Base-by-base conservation (phyloP, 768 basidiomycete species). In the Goffeauzyma gilvescens region DNA sequence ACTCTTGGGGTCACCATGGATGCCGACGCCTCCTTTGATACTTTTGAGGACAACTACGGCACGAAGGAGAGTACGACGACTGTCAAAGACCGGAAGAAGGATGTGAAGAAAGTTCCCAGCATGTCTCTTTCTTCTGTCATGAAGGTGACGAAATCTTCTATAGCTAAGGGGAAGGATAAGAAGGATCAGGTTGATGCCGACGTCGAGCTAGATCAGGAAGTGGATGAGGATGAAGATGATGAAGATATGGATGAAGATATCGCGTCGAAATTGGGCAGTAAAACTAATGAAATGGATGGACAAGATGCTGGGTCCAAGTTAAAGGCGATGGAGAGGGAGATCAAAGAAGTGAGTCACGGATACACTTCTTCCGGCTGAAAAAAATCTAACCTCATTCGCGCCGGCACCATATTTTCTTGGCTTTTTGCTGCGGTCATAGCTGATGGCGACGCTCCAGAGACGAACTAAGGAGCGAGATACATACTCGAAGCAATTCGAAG, bases 381-480 rank as follows among this genome's bases (percentile, higher is more conserved):
- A n/a, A n/a, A n/a, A n/a, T n/a, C n/a, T n/a, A n/a, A n/a, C n/a
- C n/a, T n/a, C n/a, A n/a, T n/a, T n/a, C n/a, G n/a, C n/a, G n/a
- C n/a, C n/a, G n/a, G n/a, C n/a, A n/a, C n/a, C 33, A 10, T 8
- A 9, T 34, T 18, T 8, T 34, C 8, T 7, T 34, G 33, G 8
- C 18, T 34, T 38, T 14, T 17, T 2, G 13, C 12, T 27, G 4
- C 5, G 27, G 15, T 23, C 6, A 24, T 20, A 49, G 47, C 24
- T 41, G 8, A 32, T 31, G 41, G 10, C 41, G 9, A 32, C 26
- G 12, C 47, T 49, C 20, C 30, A 31, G 10, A 37, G 53, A 21
- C 38, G 51, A 15, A 45, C 51, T 14, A 32, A 47, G 2, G 59
- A 63, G 42, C 23, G 58, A 18, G 61, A 60, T 38, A 48, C 50